A percentile compares a stretch with the other conserved stretches of the same genome.
phyloP scores from a whole-genome alignment of 73 alveolate genomes.

The Loxodes magnus region DNA sequence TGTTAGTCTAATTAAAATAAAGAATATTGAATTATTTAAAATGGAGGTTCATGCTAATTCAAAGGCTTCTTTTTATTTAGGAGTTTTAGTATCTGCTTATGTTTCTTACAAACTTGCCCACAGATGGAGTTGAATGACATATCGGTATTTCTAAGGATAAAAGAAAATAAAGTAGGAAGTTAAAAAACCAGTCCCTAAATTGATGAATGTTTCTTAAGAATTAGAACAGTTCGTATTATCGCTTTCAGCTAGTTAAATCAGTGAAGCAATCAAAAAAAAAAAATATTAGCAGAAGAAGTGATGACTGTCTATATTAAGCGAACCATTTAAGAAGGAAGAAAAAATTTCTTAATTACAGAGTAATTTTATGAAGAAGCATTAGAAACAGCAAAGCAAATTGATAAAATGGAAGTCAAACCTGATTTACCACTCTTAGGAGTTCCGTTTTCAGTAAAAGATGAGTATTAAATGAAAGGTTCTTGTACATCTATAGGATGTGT shows the following conservation, averaged over 20 bases:
- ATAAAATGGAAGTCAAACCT: neutral
- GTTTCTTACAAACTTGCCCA: no score
- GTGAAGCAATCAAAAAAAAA: neutral
- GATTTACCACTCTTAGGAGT: slow-evolving; percentile 35
- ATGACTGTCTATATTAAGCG: neutral
- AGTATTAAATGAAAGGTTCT: slow-evolving; percentile 17
- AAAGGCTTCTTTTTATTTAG: no score
- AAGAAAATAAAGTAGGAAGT: no score
- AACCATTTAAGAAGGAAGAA: neutral
- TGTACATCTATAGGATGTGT: slow-evolving; percentile 37
- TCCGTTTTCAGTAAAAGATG: slow-evolving; percentile 63
- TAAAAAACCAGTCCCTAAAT: no score
- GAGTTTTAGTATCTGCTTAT: no score
- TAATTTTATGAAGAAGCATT: slow-evolving; percentile 5
- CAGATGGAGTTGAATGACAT: no score
- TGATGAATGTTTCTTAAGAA: neutral
- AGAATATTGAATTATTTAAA: no score
- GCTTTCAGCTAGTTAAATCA: neutral
- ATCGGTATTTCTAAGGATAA: no score
- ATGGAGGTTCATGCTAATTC: no score
- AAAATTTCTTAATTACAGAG: neutral
- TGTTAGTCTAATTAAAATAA: no score
- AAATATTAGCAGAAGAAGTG: neutral
- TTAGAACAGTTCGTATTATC: neutral
- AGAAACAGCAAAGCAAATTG: no score